Conservation (phyloP, 257 asterid species). For the Thymus quinquecostatus region DNA sequence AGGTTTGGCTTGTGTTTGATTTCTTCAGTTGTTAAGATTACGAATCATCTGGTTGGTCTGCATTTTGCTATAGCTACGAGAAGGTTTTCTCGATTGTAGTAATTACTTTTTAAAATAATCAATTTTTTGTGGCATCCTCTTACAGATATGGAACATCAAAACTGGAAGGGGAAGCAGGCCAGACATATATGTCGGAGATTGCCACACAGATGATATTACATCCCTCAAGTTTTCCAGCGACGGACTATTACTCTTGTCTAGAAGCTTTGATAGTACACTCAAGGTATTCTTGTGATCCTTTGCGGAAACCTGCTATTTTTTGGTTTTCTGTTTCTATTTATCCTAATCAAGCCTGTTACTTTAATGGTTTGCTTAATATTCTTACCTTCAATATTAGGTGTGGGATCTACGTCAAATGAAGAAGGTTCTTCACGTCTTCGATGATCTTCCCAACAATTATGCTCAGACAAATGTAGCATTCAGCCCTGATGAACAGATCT, state of each 20-base stretch:
- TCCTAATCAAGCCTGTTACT: slow-evolving; percentile 7
- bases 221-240: slow-evolving; percentile 86
- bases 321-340: neutral
- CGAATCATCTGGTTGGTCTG: neutral
- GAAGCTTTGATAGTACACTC: slow-evolving; percentile 90
- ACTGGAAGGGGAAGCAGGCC: slow-evolving; percentile 99
- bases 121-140: slow-evolving; percentile 15
- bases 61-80: slow-evolving; percentile 6
- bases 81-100: neutral
- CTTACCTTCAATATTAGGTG: slow-evolving; percentile 49
- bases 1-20: slow-evolving; percentile 12
- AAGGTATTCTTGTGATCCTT: slow-evolving; percentile 53
- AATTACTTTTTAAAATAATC: slow-evolving; percentile 13
- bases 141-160: slow-evolving; percentile 89
- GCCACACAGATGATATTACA: slow-evolving; percentile 88
- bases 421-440: slow-evolving; percentile 65
- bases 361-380: slow-evolving; percentile 12
- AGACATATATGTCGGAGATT: slow-evolving; percentile 53
- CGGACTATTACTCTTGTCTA: slow-evolving; percentile 73
- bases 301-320: slow-evolving; percentile 14
- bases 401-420: slow-evolving; percentile 93
- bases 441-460: slow-evolving; percentile 83
- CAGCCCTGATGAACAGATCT: slow-evolving; percentile 86
- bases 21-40: slow-evolving; percentile 10
- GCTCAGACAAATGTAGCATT: slow-evolving; percentile 85